Base-by-base conservation (phyloP, 1,284 basidiomycete genomes). In the Ceratobasidium papillatum region DNA sequence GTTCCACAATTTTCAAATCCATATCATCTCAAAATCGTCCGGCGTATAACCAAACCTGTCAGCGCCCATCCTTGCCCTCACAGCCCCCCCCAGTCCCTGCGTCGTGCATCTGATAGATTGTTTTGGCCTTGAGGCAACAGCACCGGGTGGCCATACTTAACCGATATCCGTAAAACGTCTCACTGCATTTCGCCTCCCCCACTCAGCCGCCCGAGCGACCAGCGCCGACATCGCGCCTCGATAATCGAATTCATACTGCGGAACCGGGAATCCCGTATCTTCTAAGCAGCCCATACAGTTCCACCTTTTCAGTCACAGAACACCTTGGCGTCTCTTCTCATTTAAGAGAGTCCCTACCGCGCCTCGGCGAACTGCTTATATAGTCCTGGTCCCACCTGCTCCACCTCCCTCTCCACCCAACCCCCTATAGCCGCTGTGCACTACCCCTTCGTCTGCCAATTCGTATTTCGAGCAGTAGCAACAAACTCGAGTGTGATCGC, bases 1-100 rank as follows among this genome's bases (percentile, higher is more conserved):
- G 45, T 47, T 47, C 45, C 45, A 47, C 19, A 30, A 49, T 71
- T 59, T 61, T 38, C 54, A 59, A 45, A 59, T 49, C 49, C 56
- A 45, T 38, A 41, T 56, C 52, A 36, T 32, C n/a, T n/a, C 49
- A 58, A 54, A 38, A 25, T 41, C 41, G 63, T 11, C 25, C 68
- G 30, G 27, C 32, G 43, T 59, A 54, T 43, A 25, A 19, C 19
- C 36, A 27, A 30, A 25, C 45, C 25, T 19, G 27, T 30, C 14
- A 8, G 34, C 30, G 56, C 56, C 17, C 9, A n/a, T 30, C 12
- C 12, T 22, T 3, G 4, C 36, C 54, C 27, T 34, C 66, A 61
- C 68, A 71, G 68, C 68, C 56, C 43, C 27, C 43, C 66, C 49
- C 68, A 71, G 68, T 56, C 56, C 43, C 62, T 32, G 32, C 34